Conservation (phyloP, 371 early-diverging fungal species). For the Capillidium rhysosporum region DNA sequence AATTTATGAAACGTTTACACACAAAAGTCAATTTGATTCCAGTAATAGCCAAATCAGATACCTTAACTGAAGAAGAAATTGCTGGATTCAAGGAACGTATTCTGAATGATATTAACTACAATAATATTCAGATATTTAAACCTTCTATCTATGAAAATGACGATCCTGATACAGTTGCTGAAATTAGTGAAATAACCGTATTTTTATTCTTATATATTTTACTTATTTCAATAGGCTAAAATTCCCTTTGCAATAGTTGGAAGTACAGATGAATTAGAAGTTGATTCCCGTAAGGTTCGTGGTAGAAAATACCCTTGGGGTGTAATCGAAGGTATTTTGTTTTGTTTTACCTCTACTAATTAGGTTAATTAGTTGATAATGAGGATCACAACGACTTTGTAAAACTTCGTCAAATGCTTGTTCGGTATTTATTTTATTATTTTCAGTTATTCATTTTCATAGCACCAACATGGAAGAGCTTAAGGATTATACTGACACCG, state of each 20-base stretch:
- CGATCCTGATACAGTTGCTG: slow-evolving; percentile 81
- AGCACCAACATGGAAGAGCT: slow-evolving; percentile 83
- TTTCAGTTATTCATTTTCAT: background rate
- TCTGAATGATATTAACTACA: slow-evolving; percentile 73
- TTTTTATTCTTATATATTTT: background rate
- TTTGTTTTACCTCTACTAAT: background rate
- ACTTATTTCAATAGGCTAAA: slow-evolving; percentile 23
- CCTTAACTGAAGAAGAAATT: slow-evolving; percentile 89
- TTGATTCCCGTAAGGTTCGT: slow-evolving; percentile 70
- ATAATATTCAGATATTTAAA: slow-evolving; percentile 87
- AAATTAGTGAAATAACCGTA: slow-evolving; percentile 84
- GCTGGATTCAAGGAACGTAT: slow-evolving; percentile 80
- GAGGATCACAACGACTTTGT: slow-evolving; percentile 86
- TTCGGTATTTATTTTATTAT: slow-evolving; percentile 21
- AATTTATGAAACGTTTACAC: slow-evolving; percentile 87
- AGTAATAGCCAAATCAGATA: slow-evolving; percentile 96
- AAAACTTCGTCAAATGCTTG: slow-evolving; percentile 78
- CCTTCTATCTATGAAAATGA: slow-evolving; percentile 81
- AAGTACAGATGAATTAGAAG: slow-evolving; percentile 70
- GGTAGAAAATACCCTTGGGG: slow-evolving; percentile 95
- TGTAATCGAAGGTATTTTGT: slow-evolving; percentile 40
- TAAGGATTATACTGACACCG: slow-evolving; percentile 62
- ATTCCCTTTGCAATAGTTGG: slow-evolving; percentile 97
- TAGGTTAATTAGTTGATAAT: slow-evolving; percentile 44
- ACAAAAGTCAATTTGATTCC: slow-evolving; percentile 94